These are phyloP conservation scores for Dimargaris xerosporica DNA, from an alignment of 192 early-diverging fungal species.

Conservation along the genomic window DNA sequence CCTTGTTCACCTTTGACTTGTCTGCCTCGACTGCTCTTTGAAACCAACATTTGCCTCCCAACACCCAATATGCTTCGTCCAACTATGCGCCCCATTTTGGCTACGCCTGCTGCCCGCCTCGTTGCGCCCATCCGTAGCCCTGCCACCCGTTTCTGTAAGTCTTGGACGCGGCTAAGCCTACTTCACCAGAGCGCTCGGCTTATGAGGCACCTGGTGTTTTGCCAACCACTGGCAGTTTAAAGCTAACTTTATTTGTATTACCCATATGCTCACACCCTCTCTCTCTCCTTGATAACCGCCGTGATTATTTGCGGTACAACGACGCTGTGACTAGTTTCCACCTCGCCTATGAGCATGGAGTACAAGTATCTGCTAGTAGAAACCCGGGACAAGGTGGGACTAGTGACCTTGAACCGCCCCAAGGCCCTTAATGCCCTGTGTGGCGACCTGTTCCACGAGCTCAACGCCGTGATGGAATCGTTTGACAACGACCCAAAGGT, in stretches of 20 bases:
- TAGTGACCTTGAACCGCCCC: slow-evolving; percentile 85
- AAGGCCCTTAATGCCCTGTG: slow-evolving; percentile 95
- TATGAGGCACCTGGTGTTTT: neutral
- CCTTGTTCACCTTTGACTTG: no score
- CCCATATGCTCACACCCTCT: neutral
- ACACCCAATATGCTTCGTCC: no score
- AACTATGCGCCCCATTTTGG: no score
- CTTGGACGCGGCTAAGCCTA: no score
- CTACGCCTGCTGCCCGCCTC: neutral
- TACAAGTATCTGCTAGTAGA: slow-evolving; percentile 44
- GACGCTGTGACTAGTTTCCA: no score
- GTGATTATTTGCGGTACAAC: neutral
- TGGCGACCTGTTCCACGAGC: slow-evolving; percentile 79
- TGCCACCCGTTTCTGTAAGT: neutral
- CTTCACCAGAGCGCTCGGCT: neutral
- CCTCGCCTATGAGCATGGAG: no score
- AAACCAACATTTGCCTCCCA: no score
- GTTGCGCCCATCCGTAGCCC: neutral
- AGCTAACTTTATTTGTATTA: neutral
- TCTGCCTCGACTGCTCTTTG: no score
- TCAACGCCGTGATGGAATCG: slow-evolving; percentile 69
- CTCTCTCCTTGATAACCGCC: neutral
- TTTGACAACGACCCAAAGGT: slow-evolving; percentile 63
- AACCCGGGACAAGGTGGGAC: slow-evolving; percentile 62
- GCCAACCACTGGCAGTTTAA: neutral